Evolutionary conservation across 2,329 filamentous ascomycete species (phyloP).

Genomic region (Ophiostoma angusticollis): DNA sequence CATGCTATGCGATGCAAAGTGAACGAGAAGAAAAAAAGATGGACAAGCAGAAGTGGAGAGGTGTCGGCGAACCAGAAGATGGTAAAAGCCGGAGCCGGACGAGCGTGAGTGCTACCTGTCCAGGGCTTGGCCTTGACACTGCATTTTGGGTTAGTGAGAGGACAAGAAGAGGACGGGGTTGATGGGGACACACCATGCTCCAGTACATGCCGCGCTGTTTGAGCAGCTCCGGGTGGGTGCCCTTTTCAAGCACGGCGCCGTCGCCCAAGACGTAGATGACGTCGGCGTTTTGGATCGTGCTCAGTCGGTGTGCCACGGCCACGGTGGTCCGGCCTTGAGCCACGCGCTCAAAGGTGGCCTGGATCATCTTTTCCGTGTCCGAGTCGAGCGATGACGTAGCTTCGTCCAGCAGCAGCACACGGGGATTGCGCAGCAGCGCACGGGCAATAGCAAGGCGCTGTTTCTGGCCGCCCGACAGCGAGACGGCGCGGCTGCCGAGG

Average conservation of each 20-base stretch:
- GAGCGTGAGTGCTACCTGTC: no score
- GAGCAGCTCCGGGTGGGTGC: slow-evolving; percentile 38
- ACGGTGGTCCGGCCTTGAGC: slow-evolving; percentile 50
- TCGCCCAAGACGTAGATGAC: slow-evolving; percentile 64
- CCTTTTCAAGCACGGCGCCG: slow-evolving; percentile 43
- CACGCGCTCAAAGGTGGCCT: slow-evolving; percentile 53
- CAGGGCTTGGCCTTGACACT: slow-evolving; percentile 48
- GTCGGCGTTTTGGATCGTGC: slow-evolving; percentile 13
- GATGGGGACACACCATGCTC: slow-evolving; percentile 44
- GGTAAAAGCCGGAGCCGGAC: no score
- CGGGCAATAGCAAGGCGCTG: slow-evolving; percentile 44
- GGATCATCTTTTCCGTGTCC: slow-evolving; percentile 46
- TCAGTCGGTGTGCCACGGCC: slow-evolving; percentile 60
- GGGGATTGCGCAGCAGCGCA: slow-evolving; percentile 38
- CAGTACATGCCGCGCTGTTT: slow-evolving; percentile 41
- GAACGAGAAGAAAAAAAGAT: neutral
- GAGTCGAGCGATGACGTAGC: slow-evolving; percentile 47
- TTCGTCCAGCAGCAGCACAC: slow-evolving; percentile 44
- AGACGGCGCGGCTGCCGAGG: slow-evolving; percentile 53
- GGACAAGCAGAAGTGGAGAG: no score
- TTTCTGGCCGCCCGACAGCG: slow-evolving; percentile 68
- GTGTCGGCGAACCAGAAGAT: no score
- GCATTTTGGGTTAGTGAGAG: slow-evolving; percentile 8
- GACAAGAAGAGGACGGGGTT: slow-evolving; percentile 2
- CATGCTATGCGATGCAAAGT: no score